Conservation (phyloP, 352 stramenopile species). For the Phytopythium mirpurense region DNA sequence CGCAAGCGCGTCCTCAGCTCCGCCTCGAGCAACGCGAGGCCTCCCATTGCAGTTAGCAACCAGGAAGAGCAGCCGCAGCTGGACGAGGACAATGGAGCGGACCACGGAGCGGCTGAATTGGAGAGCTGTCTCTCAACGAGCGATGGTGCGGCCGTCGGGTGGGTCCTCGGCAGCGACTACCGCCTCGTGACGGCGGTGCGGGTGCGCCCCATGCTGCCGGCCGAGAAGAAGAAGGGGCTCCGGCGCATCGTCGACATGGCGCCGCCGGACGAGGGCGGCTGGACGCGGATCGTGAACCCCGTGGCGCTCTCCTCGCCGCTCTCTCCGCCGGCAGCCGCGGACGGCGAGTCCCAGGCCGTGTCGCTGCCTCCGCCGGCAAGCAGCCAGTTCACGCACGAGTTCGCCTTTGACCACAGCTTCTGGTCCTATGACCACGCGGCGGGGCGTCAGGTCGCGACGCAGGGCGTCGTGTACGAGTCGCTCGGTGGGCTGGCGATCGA, state of each 20-base stretch:
- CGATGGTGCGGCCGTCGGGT: slow-evolving; percentile 6
- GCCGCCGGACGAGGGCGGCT: slow-evolving; percentile 20
- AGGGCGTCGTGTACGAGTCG: slow-evolving; percentile 52
- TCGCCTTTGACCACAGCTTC: slow-evolving; percentile 65
- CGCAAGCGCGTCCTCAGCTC: not conserved
- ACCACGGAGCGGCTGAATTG: not conserved
- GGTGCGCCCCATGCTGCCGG: slow-evolving; percentile 60
- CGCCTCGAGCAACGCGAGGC: not conserved
- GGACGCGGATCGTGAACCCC: slow-evolving; percentile 60
- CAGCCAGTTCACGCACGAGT: slow-evolving; percentile 61
- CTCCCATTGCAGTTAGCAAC: not conserved
- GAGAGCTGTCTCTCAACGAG: slow-evolving; percentile 11
- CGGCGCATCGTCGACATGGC: slow-evolving; percentile 59
- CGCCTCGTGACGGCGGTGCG: slow-evolving; percentile 68
- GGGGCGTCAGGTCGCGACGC: slow-evolving; percentile 28
- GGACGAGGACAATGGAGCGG: slow-evolving; percentile 13
- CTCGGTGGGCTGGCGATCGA: slow-evolving; percentile 52
- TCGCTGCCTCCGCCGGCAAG: slow-evolving; percentile 6
- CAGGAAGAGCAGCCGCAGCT: slow-evolving; percentile 9
- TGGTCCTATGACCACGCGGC: slow-evolving; percentile 56
- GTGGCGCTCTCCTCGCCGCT: slow-evolving; percentile 22
- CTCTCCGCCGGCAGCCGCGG: not conserved
- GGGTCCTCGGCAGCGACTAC: slow-evolving; percentile 19
- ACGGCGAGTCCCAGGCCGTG: not conserved
- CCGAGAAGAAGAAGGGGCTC: slow-evolving; percentile 55